Conservation (phyloP, 2,329 filamentous ascomycete genomes). For the Teratosphaeria pseudoeucalypti region DNA sequence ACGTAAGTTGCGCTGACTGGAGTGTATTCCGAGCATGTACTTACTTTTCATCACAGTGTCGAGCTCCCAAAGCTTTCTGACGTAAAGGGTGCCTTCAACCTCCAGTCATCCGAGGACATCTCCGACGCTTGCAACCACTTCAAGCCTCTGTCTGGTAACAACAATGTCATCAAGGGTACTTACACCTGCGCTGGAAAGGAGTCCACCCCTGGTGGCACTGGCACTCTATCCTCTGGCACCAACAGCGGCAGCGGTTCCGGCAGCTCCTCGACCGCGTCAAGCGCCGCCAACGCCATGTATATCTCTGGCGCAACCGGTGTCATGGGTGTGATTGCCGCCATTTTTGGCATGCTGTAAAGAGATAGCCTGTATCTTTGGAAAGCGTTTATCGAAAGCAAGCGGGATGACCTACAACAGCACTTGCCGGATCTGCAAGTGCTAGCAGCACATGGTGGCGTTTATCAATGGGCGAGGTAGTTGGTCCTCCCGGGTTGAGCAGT, state of each 20-base stretch:
- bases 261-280: constrained; percentile 12
- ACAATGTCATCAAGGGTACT: constrained; percentile 34
- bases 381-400: constrained; percentile 1
- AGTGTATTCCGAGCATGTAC: neutral
- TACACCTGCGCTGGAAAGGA: constrained; percentile 32
- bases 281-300: constrained; percentile 32
- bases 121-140: constrained; percentile 31
- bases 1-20: constrained; percentile 47
- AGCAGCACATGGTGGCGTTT: neutral
- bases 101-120: constrained; percentile 37
- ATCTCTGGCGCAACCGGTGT: constrained; percentile 35
- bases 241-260: constrained; percentile 15
- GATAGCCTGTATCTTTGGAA: neutral
- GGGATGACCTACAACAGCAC: neutral
- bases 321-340: constrained; percentile 37
- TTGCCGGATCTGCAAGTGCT: neutral
- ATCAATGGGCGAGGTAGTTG: neutral
- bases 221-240: constrained; percentile 18
- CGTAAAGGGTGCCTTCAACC: constrained; percentile 41
- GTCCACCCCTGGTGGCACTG: constrained; percentile 26
- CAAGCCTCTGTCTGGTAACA: constrained; percentile 29
- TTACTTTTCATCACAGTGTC: constrained; percentile 43
- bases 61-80: constrained; percentile 47
- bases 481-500: constrained; percentile 1
- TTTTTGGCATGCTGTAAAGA: constrained; percentile 37